Conservation (phyloP, 1,284 basidiomycete genomes). For the Ganoderma multipileum region DNA sequence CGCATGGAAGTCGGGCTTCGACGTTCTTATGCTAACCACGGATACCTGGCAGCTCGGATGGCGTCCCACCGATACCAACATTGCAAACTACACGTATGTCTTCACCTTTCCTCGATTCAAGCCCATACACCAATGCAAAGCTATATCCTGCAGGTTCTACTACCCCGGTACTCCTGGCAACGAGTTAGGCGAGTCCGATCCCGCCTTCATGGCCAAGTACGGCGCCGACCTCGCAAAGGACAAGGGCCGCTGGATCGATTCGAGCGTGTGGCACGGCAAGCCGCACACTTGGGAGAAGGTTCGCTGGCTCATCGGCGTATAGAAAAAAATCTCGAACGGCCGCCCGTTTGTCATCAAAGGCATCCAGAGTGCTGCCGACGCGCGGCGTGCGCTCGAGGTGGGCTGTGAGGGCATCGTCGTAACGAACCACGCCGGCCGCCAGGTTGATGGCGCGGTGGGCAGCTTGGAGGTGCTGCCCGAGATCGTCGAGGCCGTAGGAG, state of each 20-base stretch:
- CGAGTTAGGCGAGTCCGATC: constrained; percentile 59
- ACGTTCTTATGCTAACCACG: constrained; percentile 61
- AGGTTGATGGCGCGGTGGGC: constrained; percentile 65
- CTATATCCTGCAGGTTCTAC: constrained; percentile 44
- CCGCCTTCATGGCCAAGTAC: constrained; percentile 60
- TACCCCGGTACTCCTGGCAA: constrained; percentile 49
- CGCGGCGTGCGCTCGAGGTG: constrained; percentile 53
- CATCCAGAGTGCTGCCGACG: constrained; percentile 59
- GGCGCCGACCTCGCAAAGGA: constrained; percentile 52
- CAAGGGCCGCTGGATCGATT: constrained; percentile 61
- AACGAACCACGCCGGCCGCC: constrained; percentile 66
- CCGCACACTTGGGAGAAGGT: constrained; percentile 64
- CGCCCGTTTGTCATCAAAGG: constrained; percentile 67
- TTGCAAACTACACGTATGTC: constrained; percentile 56
- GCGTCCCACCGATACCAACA: constrained; percentile 62
- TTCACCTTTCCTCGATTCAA: neutral
- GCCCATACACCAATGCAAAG: neutral
- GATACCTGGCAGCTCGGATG: constrained; percentile 70
- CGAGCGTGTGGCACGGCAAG: constrained; percentile 63
- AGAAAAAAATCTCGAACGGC: constrained; percentile 51
- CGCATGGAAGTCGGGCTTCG: constrained; percentile 57
- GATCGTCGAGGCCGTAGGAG: constrained; percentile 57
- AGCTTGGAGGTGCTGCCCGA: constrained; percentile 61
- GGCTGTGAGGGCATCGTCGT: constrained; percentile 68
- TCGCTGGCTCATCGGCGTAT: constrained; percentile 53